Base-by-base conservation (phyloP, 495 filamentous ascomycete species). In the Pseudomonodictys pantanalensis region DNA sequence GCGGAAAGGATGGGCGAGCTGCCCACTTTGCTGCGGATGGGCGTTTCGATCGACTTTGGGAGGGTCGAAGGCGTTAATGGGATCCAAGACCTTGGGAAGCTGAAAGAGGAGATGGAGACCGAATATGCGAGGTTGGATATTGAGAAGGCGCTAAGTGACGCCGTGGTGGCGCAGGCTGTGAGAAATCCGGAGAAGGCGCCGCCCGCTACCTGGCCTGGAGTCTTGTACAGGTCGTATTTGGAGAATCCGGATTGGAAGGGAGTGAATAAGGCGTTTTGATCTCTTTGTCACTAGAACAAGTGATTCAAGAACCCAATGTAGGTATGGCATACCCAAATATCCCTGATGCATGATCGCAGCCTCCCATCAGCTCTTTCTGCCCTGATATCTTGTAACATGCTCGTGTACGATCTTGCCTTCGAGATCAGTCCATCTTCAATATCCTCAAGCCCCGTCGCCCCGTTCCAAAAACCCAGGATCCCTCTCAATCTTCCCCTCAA, bases 381-480 rank as follows among this genome's bases (percentile, higher is more conserved):
- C n/a, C n/a, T n/a, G n/a, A n/a, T n/a, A n/a, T n/a, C n/a, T n/a
- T n/a, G n/a, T n/a, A n/a, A n/a, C n/a, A n/a, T n/a, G n/a, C n/a
- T n/a, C n/a, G n/a, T n/a, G n/a, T n/a, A n/a, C n/a, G n/a, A n/a
- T n/a, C n/a, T n/a, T n/a, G n/a, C n/a, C n/a, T n/a, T n/a, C n/a
- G n/a, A 41, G 17, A 35, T 46, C 23, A 1, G 2, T 33, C n/a
- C n/a, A n/a, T n/a, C n/a, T n/a, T n/a, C n/a, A n/a, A n/a, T n/a
- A 8, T 22, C 20, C 24, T 79, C 70, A 80, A 48, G 77, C 78
- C 39, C 80, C 78, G 41, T 84, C 86, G 61, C 86, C 88, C 68
- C 89, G 82, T 71, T 97, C 92, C 64, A 99, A 76, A 73, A 97
- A 97, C 7, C 81, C 76, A 2, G 95, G 95, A 77, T 99, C 93